phyloP scores from a whole-genome alignment of 768 basidiomycete genomes.

The Termitomyces bulborhizus region DNA sequence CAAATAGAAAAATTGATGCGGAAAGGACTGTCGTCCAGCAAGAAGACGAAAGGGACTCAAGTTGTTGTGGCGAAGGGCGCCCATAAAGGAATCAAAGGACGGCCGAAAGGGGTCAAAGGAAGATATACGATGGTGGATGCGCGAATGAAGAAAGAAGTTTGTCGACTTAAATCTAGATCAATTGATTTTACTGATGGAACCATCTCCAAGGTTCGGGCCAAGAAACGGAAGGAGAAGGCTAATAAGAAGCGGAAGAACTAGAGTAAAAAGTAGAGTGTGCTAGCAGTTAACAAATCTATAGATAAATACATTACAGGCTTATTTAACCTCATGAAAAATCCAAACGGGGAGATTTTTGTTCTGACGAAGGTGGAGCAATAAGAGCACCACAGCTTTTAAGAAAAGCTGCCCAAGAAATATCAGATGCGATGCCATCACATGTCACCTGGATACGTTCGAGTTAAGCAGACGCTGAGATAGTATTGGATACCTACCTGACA shows the following conservation, averaged over 20 bases:
- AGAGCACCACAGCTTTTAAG: conserved; percentile 31
- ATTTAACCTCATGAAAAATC: not conserved
- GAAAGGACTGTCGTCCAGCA: conserved; percentile 63
- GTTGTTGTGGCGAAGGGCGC: conserved; percentile 89
- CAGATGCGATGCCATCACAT: conserved; percentile 31
- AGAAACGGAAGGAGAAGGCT: conserved; percentile 74
- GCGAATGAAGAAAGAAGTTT: conserved; percentile 88
- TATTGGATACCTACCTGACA: conserved; percentile 43
- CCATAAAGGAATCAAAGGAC: conserved; percentile 84
- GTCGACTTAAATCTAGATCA: conserved; percentile 12
- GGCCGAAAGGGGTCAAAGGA: conserved; percentile 95
- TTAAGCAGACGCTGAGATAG: not conserved
- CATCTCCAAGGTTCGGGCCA: conserved; percentile 61
- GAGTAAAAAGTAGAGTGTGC: not conserved
- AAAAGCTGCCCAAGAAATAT: conserved; percentile 36
- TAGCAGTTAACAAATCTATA: not conserved
- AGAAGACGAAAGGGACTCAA: conserved; percentile 68
- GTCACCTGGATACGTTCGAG: conserved; percentile 31
- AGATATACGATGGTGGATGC: conserved; percentile 93
- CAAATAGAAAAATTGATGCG: conserved; percentile 91
- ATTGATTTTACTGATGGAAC: conserved; percentile 8
- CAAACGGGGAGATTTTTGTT: not conserved
- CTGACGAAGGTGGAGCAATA: conserved; percentile 16
- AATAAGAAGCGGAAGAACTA: conserved; percentile 48
- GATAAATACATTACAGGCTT: not conserved